Evolutionary conservation across 1,284 basidiomycete species (phyloP).

Genomic region (Apiotrichum sp.): DNA sequence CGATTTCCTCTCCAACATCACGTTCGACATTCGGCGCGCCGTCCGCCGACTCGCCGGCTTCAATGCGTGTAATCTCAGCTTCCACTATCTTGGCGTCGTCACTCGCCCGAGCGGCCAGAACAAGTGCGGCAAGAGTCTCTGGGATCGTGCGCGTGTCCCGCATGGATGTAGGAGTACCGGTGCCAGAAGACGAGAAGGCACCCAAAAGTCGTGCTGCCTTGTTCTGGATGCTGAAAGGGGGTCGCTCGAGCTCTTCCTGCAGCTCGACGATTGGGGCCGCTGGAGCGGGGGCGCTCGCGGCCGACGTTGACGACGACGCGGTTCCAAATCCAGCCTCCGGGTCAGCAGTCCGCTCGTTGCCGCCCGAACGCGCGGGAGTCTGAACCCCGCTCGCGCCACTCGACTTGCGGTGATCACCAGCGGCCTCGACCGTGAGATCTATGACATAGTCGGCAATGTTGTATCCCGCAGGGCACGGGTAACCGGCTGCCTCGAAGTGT

Average conservation of each 20-base stretch:
- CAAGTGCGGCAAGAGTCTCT: slow-evolving; percentile 66
- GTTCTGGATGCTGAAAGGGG: slow-evolving; percentile 51
- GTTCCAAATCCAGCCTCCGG: slow-evolving; percentile 10
- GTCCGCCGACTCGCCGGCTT: slow-evolving; percentile 39
- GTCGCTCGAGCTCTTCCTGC: slow-evolving; percentile 7
- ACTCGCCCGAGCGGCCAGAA: slow-evolving; percentile 65
- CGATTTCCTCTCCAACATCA: slow-evolving; percentile 54
- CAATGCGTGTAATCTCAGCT: slow-evolving; percentile 58
- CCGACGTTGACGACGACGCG: neutral
- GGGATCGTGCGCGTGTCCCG: slow-evolving; percentile 50
- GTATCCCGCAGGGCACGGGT: slow-evolving; percentile 86
- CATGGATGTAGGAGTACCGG: slow-evolving; percentile 28
- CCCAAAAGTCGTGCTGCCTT: slow-evolving; percentile 74
- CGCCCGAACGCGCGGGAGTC: slow-evolving; percentile 6
- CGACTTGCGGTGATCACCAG: slow-evolving; percentile 37
- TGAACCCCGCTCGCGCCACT: slow-evolving; percentile 25
- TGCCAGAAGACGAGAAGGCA: slow-evolving; percentile 52
- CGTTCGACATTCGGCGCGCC: slow-evolving; percentile 21
- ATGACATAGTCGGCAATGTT: slow-evolving; percentile 95
- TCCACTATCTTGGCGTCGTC: slow-evolving; percentile 60
- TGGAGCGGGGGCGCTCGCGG: neutral
- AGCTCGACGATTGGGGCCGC: neutral
- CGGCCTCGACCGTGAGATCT: slow-evolving; percentile 76
- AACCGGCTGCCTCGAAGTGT: slow-evolving; percentile 73
- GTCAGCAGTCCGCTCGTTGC: slow-evolving; percentile 14